phyloP scores from a whole-genome alignment of 129 eudicot genomes.

The Saussurea involucrata region DNA sequence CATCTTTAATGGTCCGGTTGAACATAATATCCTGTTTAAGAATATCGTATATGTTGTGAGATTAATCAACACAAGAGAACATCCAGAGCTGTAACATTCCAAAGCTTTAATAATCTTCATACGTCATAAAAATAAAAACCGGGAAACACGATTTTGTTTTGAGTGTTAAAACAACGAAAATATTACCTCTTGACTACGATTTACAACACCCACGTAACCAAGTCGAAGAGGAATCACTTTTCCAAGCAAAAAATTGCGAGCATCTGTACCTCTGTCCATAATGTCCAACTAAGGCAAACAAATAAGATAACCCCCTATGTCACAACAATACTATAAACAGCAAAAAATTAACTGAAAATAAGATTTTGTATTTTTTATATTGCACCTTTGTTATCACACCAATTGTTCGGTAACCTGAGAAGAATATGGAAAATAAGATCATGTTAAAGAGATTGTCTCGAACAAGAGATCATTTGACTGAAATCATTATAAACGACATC shows the following conservation, averaged over 20 bases:
- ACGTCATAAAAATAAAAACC: background rate
- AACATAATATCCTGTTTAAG: conserved; percentile 63
- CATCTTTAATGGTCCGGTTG: conserved; percentile 84
- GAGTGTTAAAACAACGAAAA: background rate
- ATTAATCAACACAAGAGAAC: conserved; percentile 11
- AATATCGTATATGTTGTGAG: background rate
- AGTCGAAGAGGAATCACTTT: conserved; percentile 90
- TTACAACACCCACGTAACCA: conserved; percentile 94
- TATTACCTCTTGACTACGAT: conserved; percentile 97
- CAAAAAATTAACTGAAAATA: background rate
- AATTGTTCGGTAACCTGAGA: conserved; percentile 93
- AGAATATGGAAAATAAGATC: background rate
- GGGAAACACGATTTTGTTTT: background rate
- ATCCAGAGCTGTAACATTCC: background rate
- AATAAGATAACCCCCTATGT: conserved; percentile 15
- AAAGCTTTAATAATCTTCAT: background rate
- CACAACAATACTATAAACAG: conserved; percentile 4
- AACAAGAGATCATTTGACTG: background rate
- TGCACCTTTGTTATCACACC: conserved; percentile 95
- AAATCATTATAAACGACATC: background rate
- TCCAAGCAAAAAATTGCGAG: conserved; percentile 87
- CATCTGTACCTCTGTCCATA: conserved; percentile 99
- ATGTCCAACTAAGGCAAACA: conserved; percentile 80
- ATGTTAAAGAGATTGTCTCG: conserved; percentile 4
- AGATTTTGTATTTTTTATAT: background rate